Percentiles rank a stretch among this genome's conserved stretches.
Evolutionary conservation across 108 stramenopile genomes (phyloP).

Genomic region (Nannochloropsis granulata): DNA sequence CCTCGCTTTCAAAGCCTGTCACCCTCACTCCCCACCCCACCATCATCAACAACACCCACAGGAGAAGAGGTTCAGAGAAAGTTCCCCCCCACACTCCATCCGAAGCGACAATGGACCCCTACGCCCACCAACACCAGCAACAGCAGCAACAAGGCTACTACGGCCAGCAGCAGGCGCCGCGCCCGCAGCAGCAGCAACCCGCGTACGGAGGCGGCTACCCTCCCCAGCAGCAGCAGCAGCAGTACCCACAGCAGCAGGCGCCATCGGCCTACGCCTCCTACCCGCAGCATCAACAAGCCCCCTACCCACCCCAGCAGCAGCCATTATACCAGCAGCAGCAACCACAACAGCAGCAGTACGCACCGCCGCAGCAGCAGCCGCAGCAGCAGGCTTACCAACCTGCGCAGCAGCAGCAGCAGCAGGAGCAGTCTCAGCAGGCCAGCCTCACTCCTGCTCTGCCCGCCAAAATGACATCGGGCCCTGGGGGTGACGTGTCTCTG

Average conservation of each 20-base stretch:
- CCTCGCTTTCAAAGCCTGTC: neutral
- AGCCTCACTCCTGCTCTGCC: neutral
- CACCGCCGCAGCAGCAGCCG: neutral
- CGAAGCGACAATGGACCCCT: neutral
- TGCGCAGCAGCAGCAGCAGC: neutral
- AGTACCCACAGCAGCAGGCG: neutral
- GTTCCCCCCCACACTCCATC: neutral
- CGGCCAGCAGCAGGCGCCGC: neutral
- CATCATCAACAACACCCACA: neutral
- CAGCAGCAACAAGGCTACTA: neutral
- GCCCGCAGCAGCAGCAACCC: neutral
- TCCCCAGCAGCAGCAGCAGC: neutral
- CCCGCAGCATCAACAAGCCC: neutral
- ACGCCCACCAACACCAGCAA: neutral
- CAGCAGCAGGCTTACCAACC: neutral
- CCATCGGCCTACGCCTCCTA: neutral
- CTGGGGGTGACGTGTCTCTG: constrained; percentile 4
- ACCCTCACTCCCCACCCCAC: neutral
- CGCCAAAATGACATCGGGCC: neutral
- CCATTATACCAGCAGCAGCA: neutral
- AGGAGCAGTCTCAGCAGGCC: neutral
- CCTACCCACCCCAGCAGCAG: neutral
- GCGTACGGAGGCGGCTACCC: neutral
- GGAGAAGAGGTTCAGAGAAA: no score
- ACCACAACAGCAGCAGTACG: neutral